Evolutionary conservation across 805 yeast genomes (phyloP), one percentile per base, ranked within the genome.

Genomic region (Ogataea kodamae): DNA sequence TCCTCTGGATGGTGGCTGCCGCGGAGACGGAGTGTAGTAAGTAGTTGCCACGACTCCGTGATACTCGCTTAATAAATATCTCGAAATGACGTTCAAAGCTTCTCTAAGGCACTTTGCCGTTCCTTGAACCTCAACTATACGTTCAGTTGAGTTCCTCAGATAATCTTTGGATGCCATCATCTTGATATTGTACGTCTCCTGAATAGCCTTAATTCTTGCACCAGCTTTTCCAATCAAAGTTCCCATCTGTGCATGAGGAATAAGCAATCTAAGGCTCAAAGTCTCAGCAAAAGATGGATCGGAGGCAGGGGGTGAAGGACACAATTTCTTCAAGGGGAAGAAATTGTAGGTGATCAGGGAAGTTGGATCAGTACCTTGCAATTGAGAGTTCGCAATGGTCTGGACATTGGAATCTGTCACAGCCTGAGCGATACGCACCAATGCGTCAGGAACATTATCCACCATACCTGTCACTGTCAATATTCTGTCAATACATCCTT

Each of bases 121-220:
- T 33, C 96, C 96, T 61, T 86, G 95, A 39, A 88, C 67, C 57
- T 88, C 96, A 23, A 88, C 87, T 35, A 87, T 67, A 54, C 96
- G 74, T 58, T 88, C 96, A 30, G 85, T 81, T 6, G 92, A 81
- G 46, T 80, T 80, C 7, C 84, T 83, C 39, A 88, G 70, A 54
- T 78, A 81, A 35, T 85, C 87, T 54, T 86, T 87, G 21, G 94
- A 81, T 8, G 95, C 95, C 35, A 85, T 87, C 74, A 88, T 82
- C 54, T 82, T 80, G 33, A 88, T 86, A 35, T 71, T 65, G 56
- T 67, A 79, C 19, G 62, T 64, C 40, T 77, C 80, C 62, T 84
- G 92, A 40, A 87, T 74, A 24, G 80, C 70, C 64, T 85, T 87
- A 54, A 88, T 88, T 54, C 88, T 72, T 9, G 68, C 64, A 33